Base-by-base conservation (phyloP, 1,139 yeast genomes). In the Protomyces pachydermus region DNA sequence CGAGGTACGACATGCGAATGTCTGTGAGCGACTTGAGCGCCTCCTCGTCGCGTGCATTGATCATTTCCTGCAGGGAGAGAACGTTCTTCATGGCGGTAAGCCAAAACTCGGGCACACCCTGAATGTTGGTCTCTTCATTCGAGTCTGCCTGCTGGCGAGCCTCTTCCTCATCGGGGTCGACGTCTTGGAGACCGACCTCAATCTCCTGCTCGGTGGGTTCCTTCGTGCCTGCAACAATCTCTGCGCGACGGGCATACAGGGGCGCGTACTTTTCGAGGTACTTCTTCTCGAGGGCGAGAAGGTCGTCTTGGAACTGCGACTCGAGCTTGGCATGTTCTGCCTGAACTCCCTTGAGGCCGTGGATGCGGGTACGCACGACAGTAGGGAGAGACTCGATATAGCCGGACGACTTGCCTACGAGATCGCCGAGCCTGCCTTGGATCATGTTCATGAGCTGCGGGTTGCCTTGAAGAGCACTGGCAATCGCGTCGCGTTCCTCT, bases 81-180 rank as follows among this genome's bases (percentile, higher is more conserved):
- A 93, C 80, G 78, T 91, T 93, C 76, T 88, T 95, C 77, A 93
- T 80, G 8, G 98, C 95, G 25, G 98, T 93, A 72, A 91, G 81
- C 99, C 99, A 93, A 81, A 93, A 93, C 65, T 88, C 85, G 64
- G 98, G 98, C 71, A 93, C 84, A 70, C 99, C 99, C 69, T 79
- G 79, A 64, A 77, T 75, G 23, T 67, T 54, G 63, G 62, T 62
- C 39, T 52, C 42, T 48, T 50, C 50, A 14, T 39, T 14, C 23
- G 32, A 42, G 14, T 68, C 70, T 1, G 73, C 81, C 6, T 77
- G 82, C 9, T 74, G 79, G 14, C 75, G 81, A n/a, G 75, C 78
- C 18, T 68, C 69, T 46, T 64, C 66, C 20, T 60, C 67, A 3
- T 68, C 71, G n/a, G 64, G 66, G 37, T 66, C 70, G 16, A 66